Percentiles rank a stretch among this genome's conserved stretches.
These are phyloP conservation scores for Aspergillus fijiensis DNA, from an alignment of 2,329 filamentous ascomycete species.

Conservation along the genomic window DNA sequence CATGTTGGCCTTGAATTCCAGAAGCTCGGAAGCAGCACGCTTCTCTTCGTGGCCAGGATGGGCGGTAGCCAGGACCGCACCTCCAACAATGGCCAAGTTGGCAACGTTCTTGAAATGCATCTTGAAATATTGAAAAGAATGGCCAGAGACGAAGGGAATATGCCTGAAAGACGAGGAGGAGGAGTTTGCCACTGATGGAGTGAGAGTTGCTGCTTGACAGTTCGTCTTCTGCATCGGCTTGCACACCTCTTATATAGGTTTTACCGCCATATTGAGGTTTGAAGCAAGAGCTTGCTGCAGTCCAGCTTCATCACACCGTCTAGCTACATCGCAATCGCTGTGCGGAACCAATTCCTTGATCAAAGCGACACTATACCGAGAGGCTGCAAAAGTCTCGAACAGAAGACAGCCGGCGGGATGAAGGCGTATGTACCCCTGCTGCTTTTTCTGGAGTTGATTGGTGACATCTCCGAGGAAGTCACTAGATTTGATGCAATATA, in stretches of 20 bases:
- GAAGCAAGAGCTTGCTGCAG: not conserved
- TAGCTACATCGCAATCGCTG: not conserved
- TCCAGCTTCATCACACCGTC: not conserved
- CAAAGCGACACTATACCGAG: not conserved
- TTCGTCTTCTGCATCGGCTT: not conserved
- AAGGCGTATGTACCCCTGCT: not conserved
- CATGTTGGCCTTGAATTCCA: constrained; percentile 11
- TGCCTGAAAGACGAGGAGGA: not conserved
- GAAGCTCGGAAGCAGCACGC: constrained; percentile 8
- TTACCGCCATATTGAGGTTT: not conserved
- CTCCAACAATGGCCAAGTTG: not conserved
- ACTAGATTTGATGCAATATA: not conserved
- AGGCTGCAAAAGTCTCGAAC: not conserved
- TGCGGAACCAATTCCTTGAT: not conserved
- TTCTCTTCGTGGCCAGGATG: constrained; percentile 11
- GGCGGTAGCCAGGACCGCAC: constrained; percentile 1
- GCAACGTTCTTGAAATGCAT: constrained; percentile 4
- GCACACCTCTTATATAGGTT: not conserved
- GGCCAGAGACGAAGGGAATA: not conserved
- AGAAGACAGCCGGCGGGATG: not conserved
- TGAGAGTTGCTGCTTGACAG: not conserved
- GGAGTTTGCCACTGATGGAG: not conserved
- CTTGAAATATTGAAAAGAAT: too few relatives aligned
- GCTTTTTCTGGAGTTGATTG: not conserved
- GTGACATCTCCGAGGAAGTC: not conserved